Conservation (phyloP, 2,329 filamentous ascomycete species). For the Tolypocladium pustulatum region DNA sequence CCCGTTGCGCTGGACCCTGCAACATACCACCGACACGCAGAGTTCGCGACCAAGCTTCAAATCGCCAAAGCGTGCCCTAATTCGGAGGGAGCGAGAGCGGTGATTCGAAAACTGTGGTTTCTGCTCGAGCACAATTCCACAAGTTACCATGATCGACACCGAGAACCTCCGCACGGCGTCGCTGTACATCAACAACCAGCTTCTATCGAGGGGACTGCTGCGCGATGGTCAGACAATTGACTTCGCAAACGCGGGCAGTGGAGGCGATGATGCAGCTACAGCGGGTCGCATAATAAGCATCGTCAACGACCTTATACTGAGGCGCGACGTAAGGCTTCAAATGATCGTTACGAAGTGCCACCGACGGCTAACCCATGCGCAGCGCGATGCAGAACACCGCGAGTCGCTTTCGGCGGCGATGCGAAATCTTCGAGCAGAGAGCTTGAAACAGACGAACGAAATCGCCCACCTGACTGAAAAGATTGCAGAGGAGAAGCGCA, state of each 20-base stretch:
- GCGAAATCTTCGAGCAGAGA: constrained; percentile 63
- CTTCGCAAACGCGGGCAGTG: constrained; percentile 63
- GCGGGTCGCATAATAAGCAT: constrained; percentile 86
- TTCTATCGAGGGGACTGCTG: constrained; percentile 54
- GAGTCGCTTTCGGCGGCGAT: constrained; percentile 74
- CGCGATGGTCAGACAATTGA: constrained; percentile 66
- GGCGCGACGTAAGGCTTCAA: constrained; percentile 59
- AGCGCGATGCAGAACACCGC: constrained; percentile 84
- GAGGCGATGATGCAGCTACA: constrained; percentile 48
- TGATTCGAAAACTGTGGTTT: neutral
- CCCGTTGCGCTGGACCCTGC: neutral
- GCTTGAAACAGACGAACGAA: constrained; percentile 61
- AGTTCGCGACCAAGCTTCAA: neutral
- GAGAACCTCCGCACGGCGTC: constrained; percentile 58
- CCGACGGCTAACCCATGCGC: constrained; percentile 8
- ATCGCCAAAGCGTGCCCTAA: neutral
- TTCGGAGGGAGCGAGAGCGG: neutral
- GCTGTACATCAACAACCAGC: constrained; percentile 63
- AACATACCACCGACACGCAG: neutral
- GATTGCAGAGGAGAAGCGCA: constrained; percentile 42
- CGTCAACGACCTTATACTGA: constrained; percentile 83
- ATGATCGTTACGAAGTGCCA: neutral
- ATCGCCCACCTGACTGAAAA: constrained; percentile 48
- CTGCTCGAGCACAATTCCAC: neutral
- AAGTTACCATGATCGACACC: constrained; percentile 38